Evolutionary conservation across 2,329 filamentous ascomycete genomes (phyloP).

Genomic region (Thielaviopsis musarum): DNA sequence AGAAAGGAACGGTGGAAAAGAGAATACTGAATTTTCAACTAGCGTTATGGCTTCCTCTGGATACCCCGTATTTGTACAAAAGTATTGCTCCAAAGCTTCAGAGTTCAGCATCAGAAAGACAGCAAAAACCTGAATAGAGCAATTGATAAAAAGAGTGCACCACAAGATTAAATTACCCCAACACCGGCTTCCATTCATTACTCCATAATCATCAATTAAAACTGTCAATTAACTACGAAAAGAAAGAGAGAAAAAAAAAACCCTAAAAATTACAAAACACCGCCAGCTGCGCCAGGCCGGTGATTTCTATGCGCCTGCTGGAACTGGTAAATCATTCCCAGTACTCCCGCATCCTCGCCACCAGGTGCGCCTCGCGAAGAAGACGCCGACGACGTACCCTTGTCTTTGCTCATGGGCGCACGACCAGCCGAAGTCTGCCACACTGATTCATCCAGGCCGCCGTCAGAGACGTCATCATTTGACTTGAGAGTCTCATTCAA

Average conservation of each 20-base stretch:
- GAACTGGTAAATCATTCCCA: conserved; percentile 41
- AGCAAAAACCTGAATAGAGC: not conserved
- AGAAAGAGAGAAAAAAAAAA: not conserved
- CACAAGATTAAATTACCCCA: not conserved
- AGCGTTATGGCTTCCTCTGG: too few species aligned
- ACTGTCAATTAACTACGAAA: not conserved
- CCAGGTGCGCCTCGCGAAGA: not conserved
- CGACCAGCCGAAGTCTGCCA: conserved; percentile 41
- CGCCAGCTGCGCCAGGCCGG: conserved; percentile 25
- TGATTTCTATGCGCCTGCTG: conserved; percentile 38
- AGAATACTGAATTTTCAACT: too few species aligned
- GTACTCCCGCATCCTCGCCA: conserved; percentile 35
- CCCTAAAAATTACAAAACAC: conserved; percentile 12
- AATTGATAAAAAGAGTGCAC: not conserved
- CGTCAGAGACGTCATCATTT: conserved; percentile 35
- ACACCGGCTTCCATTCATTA: not conserved
- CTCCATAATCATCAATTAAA: not conserved
- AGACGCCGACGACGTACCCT: not conserved
- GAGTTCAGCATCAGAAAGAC: not conserved
- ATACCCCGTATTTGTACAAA: too few species aligned
- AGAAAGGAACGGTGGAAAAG: too few species aligned
- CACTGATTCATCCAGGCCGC: conserved; percentile 38
- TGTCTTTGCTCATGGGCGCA: conserved; percentile 19
- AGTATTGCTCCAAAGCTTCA: too few species aligned
- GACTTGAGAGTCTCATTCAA: not conserved